Conservation (phyloP, 768 basidiomycete genomes). For the Suillus weaverae region DNA sequence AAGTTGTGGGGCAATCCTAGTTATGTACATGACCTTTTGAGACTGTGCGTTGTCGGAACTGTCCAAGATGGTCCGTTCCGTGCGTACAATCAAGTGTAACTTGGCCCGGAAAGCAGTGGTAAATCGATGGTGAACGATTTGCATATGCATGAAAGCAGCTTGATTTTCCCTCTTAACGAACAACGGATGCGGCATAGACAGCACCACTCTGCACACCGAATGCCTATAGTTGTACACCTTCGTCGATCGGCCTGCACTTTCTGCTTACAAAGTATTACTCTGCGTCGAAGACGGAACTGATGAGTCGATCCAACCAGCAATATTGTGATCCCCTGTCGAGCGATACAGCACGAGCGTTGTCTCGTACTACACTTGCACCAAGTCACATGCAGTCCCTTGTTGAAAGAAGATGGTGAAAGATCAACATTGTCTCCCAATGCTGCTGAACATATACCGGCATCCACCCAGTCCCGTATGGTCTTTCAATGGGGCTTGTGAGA, state of each 20-base stretch:
- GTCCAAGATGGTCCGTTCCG: not conserved
- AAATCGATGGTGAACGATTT: not conserved
- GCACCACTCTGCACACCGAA: not conserved
- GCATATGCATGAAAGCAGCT: not conserved
- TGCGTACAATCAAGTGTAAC: not conserved
- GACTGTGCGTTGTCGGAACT: not conserved
- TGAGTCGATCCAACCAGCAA: not conserved
- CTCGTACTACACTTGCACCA: not conserved
- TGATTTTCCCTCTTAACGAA: not conserved
- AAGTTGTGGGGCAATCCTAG: slow-evolving; percentile 4
- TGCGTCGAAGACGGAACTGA: not conserved
- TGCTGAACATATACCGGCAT: not conserved
- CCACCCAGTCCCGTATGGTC: not conserved
- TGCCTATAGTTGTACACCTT: not conserved
- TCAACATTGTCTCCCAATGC: not conserved
- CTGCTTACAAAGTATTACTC: not conserved
- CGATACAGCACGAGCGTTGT: not conserved
- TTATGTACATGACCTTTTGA: not conserved
- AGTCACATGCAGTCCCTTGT: not conserved
- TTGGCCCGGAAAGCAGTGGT: not conserved
- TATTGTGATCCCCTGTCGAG: not conserved
- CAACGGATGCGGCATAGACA: not conserved
- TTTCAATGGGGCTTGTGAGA: not conserved
- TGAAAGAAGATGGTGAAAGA: not conserved
- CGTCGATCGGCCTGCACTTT: not conserved